Evolutionary conservation across 148 eudicot genomes (phyloP).

Genomic region (Silene uniflora): DNA sequence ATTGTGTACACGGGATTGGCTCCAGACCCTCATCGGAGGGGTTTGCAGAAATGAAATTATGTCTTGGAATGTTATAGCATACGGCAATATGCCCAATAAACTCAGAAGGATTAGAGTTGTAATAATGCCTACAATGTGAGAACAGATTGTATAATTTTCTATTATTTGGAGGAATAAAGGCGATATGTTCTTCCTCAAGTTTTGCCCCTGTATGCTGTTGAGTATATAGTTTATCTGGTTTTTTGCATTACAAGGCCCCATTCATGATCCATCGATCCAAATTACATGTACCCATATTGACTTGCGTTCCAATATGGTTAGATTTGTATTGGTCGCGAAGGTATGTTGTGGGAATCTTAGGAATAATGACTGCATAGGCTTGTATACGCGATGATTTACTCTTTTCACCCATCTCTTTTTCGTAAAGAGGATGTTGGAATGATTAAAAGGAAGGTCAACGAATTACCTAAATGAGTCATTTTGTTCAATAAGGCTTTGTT

Average conservation of each 20-base stretch:
- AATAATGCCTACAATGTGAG: neutral
- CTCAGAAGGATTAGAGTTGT: neutral
- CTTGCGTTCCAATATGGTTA: neutral
- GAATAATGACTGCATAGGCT: too few relatives aligned
- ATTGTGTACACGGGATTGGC: neutral
- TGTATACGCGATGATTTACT: too few relatives aligned
- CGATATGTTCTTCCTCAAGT: constrained; percentile 10
- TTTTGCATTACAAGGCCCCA: neutral
- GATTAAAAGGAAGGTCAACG: too few relatives aligned
- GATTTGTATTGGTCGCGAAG: neutral
- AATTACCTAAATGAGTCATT: too few relatives aligned
- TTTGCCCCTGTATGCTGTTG: constrained; percentile 9
- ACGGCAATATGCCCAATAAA: constrained; percentile 1
- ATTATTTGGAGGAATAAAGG: constrained; percentile 1
- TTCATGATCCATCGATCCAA: neutral
- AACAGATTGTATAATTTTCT: constrained; percentile 19
- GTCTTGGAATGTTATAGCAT: neutral
- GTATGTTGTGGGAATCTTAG: too few relatives aligned
- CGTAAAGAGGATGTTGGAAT: too few relatives aligned
- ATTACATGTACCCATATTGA: too few relatives aligned
- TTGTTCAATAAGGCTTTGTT: too few relatives aligned
- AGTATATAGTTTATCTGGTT: neutral
- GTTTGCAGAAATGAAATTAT: neutral
- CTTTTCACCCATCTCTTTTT: too few relatives aligned
- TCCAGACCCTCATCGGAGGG: neutral